These are phyloP conservation scores for Zymoseptoria tritici DNA, from an alignment of 2,329 filamentous ascomycete species.

Conservation along the genomic window DNA sequence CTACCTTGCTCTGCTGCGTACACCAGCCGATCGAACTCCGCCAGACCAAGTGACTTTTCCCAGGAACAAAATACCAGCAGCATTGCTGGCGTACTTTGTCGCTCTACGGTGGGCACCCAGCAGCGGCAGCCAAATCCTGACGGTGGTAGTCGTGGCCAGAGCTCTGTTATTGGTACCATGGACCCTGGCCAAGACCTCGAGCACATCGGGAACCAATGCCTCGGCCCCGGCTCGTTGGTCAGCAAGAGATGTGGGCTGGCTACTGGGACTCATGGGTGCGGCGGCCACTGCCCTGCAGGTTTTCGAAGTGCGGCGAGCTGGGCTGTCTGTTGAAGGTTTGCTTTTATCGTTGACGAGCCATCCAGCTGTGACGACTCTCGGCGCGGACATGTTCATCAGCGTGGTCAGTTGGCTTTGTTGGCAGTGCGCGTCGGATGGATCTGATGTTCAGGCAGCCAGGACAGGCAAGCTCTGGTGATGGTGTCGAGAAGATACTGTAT, in stretches of 20 bases:
- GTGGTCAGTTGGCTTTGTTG: slow-evolving; percentile 7
- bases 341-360: slow-evolving; percentile 19
- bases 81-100: slow-evolving; percentile 10
- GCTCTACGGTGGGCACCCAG: not conserved
- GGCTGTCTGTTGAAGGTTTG: slow-evolving; percentile 1
- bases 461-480: not conserved
- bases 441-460: not conserved
- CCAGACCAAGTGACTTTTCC: not conserved
- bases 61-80: not conserved
- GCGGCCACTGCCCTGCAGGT: slow-evolving; percentile 7
- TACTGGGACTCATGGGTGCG: slow-evolving; percentile 2
- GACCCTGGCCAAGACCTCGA: slow-evolving; percentile 7
- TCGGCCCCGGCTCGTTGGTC: slow-evolving; percentile 3
- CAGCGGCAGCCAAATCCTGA: slow-evolving; percentile 11
- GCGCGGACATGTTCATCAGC: slow-evolving; percentile 23
- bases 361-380: slow-evolving; percentile 27
- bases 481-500: not conserved
- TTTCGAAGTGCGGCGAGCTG: slow-evolving; percentile 1
- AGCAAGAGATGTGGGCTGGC: slow-evolving; percentile 3
- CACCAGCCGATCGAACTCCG: not conserved
- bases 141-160: slow-evolving; percentile 19
- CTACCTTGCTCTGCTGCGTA: slow-evolving; percentile 24
- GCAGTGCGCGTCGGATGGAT: not conserved
- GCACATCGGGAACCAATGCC: not conserved
- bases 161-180: slow-evolving; percentile 18